phyloP scores from a whole-genome alignment of 495 filamentous ascomycete genomes.

The Xylaria sp. region DNA sequence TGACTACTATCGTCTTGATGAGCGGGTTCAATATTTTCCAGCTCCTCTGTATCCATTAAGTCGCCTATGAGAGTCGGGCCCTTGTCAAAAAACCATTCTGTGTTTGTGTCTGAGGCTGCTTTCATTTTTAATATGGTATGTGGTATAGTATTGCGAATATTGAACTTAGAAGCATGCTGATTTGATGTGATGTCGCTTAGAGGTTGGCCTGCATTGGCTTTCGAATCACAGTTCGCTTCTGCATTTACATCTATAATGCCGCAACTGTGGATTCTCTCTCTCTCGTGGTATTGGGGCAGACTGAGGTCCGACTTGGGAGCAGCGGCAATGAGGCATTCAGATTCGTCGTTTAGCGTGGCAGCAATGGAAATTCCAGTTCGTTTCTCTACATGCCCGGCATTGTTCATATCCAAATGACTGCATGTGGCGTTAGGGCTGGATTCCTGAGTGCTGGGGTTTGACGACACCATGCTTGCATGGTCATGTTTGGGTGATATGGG shows the following conservation, averaged over 20 bases:
- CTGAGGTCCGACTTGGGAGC: background rate
- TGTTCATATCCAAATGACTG: slow-evolving; percentile 7
- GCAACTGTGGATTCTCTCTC: background rate
- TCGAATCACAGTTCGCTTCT: background rate
- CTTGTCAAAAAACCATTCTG: slow-evolving; percentile 23
- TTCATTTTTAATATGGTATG: slow-evolving; percentile 11
- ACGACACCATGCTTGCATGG: background rate
- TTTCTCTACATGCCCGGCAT: background rate
- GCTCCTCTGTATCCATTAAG: slow-evolving; percentile 25
- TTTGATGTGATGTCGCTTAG: slow-evolving; percentile 12
- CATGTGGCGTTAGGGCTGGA: background rate
- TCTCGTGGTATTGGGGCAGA: background rate
- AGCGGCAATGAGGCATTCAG: background rate
- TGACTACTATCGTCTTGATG: background rate
- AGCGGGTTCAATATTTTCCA: background rate
- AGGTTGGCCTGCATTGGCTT: background rate
- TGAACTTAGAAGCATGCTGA: background rate
- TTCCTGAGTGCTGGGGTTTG: background rate
- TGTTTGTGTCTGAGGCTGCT: background rate
- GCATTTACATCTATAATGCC: background rate
- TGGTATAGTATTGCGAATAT: slow-evolving; percentile 6
- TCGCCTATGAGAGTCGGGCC: slow-evolving; percentile 31
- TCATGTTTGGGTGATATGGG: slow-evolving; percentile 18
- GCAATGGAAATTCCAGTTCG: background rate
- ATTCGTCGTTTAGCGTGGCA: background rate